These are phyloP conservation scores for Kodamaea plutei DNA, from an alignment of 1,139 yeast species.

Conservation along the genomic window DNA sequence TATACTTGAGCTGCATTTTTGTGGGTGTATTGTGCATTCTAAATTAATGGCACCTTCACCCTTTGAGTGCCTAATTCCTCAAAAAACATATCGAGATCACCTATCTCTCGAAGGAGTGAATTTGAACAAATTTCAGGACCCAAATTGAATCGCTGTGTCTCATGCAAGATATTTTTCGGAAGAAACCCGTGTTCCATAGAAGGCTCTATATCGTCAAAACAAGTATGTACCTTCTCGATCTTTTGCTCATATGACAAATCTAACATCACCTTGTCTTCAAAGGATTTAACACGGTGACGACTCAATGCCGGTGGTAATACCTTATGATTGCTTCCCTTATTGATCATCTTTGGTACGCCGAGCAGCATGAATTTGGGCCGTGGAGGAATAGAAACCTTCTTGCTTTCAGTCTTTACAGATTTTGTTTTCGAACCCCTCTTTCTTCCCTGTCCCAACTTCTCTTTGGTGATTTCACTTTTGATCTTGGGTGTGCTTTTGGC, in stretches of 20 bases:
- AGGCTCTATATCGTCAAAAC: constrained; percentile 20
- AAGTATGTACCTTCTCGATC: constrained; percentile 16
- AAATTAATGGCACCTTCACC: not conserved
- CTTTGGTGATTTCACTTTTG: too few relatives aligned
- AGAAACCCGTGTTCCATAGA: constrained; percentile 20
- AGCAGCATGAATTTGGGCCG: not conserved
- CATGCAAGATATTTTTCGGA: constrained; percentile 22
- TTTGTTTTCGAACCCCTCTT: not conserved
- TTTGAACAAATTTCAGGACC: constrained; percentile 10
- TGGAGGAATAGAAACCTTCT: not conserved
- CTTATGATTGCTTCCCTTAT: not conserved
- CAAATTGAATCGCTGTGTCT: constrained; percentile 18
- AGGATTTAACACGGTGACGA: constrained; percentile 6
- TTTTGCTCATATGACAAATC: constrained; percentile 17
- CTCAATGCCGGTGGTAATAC: not conserved
- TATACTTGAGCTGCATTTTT: too few relatives aligned
- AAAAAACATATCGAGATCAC: constrained; percentile 26
- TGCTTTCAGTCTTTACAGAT: not conserved
- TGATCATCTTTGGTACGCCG: not conserved
- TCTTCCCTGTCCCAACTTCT: too few relatives aligned
- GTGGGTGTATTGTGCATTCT: too few relatives aligned
- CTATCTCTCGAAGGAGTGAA: constrained; percentile 6
- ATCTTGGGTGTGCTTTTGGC: not conserved
- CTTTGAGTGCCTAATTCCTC: constrained; percentile 4
- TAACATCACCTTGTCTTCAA: constrained; percentile 16